Base-by-base conservation (phyloP, 2,329 filamentous ascomycete genomes). In the Sporothrix inflata region DNA sequence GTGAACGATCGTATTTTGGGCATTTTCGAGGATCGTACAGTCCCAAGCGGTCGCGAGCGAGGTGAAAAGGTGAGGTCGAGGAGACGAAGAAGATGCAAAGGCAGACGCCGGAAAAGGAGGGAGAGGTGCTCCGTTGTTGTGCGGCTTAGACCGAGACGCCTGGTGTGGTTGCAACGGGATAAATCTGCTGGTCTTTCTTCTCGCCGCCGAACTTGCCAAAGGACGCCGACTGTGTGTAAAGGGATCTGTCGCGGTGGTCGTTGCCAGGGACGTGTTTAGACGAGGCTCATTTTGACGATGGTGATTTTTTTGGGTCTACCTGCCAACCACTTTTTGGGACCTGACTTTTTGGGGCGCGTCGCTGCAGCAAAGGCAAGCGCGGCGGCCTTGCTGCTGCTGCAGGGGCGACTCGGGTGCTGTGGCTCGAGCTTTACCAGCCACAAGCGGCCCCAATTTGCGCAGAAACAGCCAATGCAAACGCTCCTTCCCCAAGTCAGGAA, bases 1-100 rank as follows among this genome's bases (percentile, higher is more conserved):
- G 93, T 94, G 82, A 94, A 95, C 80, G 90, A 90, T 79, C 92
- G 90, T 78, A 97, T 89, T 82, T 92, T 94, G 49, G 94, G 93
- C 95, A 98, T 98, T 73, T 79, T 82, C 1, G 21, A 2, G 8
- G 7, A 51, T 9, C 12, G 38, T 42, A 14, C 14, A 14, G 24
- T 6, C 12, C 76, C 1, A 19, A 53, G 7, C 3, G 34, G 34
- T 21, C 66, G 30, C 12, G 12, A 61, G 42, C 51, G 60, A 55
- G 42, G 40, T 49, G 42, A 24, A 60, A 38, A 30, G 24, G 38
- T 4, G 24, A 27, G 4, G 11, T 27, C 9, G 9, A 65, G 12
- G 24, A 27, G 24, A 4, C 9, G 42, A 34, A 27, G 12, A 40
- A 1, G 21, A 7, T 16, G 38, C 30, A 61, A n/a, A 61, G 1